Conservation (phyloP, 1,284 basidiomycete species). For the Cryptococcus amylolentus region DNA sequence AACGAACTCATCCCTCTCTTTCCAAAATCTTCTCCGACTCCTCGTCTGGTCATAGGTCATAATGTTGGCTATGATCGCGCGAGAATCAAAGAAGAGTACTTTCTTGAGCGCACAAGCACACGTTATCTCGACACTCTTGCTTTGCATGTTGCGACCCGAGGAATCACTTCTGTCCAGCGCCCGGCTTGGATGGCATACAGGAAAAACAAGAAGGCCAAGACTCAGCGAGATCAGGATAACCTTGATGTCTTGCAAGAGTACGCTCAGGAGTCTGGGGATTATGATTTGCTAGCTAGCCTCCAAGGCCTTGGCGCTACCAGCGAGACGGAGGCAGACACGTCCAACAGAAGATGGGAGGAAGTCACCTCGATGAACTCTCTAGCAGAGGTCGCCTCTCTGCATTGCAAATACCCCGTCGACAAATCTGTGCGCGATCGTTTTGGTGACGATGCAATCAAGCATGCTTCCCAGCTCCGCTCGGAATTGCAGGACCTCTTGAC, state of each 20-base stretch:
- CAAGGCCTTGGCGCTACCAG: constrained; percentile 28
- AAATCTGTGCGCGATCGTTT: constrained; percentile 80
- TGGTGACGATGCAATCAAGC: constrained; percentile 47
- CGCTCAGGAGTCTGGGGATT: constrained; percentile 55
- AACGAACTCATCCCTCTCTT: constrained; percentile 44
- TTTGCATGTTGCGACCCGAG: constrained; percentile 88
- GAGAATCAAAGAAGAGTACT: constrained; percentile 81
- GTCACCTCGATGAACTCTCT: constrained; percentile 89
- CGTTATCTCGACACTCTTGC: constrained; percentile 95
- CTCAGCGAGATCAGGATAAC: constrained; percentile 32
- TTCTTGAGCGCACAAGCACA: constrained; percentile 63
- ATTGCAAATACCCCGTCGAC: constrained; percentile 76
- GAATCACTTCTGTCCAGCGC: constrained; percentile 91
- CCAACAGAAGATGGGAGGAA: constrained; percentile 69
- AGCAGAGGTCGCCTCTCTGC: constrained; percentile 83
- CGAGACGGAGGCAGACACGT: constrained; percentile 41
- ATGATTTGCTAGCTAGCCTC: constrained; percentile 38
- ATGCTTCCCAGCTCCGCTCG: constrained; percentile 59
- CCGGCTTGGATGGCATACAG: constrained; percentile 84
- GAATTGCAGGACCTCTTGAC: constrained; percentile 72
- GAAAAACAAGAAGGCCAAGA: constrained; percentile 52
- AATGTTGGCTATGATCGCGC: constrained; percentile 93
- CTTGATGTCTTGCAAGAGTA: constrained; percentile 49
- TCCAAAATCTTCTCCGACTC: constrained; percentile 20
- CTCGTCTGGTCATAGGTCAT: constrained; percentile 81